These are phyloP conservation scores for Musa troglodytarum DNA, from an alignment of 176 grass and related monocot genomes.

Conservation along the genomic window DNA sequence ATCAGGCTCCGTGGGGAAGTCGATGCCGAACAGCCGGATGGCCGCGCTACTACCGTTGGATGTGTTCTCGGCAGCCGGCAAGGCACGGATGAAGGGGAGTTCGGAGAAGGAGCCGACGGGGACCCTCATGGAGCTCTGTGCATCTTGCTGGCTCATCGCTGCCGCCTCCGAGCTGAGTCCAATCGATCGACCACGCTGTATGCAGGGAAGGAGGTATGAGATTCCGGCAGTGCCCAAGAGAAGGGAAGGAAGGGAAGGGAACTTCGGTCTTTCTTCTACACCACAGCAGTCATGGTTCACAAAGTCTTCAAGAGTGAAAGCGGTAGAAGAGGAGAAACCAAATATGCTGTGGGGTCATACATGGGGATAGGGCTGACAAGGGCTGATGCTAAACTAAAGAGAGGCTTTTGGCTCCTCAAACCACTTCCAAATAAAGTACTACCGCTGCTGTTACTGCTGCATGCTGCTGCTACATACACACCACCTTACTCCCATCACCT, in stretches of 20 bases:
- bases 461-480: not conserved
- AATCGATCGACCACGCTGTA: too few species aligned
- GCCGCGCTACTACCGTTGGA: not conserved
- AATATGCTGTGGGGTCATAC: not conserved
- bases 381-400: not conserved
- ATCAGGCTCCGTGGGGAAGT: slow-evolving; percentile 38
- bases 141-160: not conserved
- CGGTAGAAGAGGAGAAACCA: too few species aligned
- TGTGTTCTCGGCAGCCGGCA: not conserved
- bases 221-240: not conserved
- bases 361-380: not conserved
- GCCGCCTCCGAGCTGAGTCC: too few species aligned
- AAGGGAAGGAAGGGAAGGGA: not conserved
- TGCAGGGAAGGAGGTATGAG: too few species aligned
- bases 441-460: not conserved
- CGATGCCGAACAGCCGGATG: slow-evolving; percentile 68
- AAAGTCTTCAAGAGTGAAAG: too few species aligned
- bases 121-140: not conserved
- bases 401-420: slow-evolving; percentile 2
- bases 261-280: too few species aligned
- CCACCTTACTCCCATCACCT: not conserved
- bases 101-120: slow-evolving; percentile 6
- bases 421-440: not conserved
- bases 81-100: not conserved
- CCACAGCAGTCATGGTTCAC: too few species aligned